Evolutionary conservation across 1,284 basidiomycete species (phyloP).

Genomic region (Naganishia sp.): DNA sequence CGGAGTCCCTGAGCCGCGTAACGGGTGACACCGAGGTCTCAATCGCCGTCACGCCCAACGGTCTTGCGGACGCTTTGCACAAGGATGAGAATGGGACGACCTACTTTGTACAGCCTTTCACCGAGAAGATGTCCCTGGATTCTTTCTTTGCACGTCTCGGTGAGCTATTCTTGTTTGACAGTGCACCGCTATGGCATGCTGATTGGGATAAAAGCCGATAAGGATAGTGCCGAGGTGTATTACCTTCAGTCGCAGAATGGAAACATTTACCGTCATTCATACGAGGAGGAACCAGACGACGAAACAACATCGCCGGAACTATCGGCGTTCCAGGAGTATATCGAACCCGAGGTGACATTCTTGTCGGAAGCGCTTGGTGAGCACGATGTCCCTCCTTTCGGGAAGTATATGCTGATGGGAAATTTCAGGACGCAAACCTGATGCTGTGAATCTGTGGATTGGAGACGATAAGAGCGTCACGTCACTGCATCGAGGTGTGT

Average conservation of each 20-base stretch:
- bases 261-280: slow-evolving; percentile 64
- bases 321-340: slow-evolving; percentile 61
- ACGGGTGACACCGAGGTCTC: slow-evolving; percentile 24
- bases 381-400: slow-evolving; percentile 38
- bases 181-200: not conserved
- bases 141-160: slow-evolving; percentile 60
- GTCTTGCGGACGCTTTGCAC: slow-evolving; percentile 73
- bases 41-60: slow-evolving; percentile 32
- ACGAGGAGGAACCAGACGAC: slow-evolving; percentile 44
- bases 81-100: slow-evolving; percentile 51
- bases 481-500: slow-evolving; percentile 76
- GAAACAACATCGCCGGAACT: slow-evolving; percentile 63
- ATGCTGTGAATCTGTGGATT: slow-evolving; percentile 90
- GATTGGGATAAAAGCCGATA: slow-evolving; percentile 22
- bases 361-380: slow-evolving; percentile 75
- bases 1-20: not conserved
- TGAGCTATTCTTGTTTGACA: slow-evolving; percentile 28
- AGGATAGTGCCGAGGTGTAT: slow-evolving; percentile 56
- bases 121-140: slow-evolving; percentile 66
- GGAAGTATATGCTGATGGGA: not conserved
- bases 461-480: slow-evolving; percentile 74
- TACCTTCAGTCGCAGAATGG: slow-evolving; percentile 92
- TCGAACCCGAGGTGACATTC: slow-evolving; percentile 69
- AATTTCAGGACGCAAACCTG: slow-evolving; percentile 64
- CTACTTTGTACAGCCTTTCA: slow-evolving; percentile 77